These are phyloP conservation scores for Lasiosphaeria hispida DNA, from an alignment of 495 filamentous ascomycete species.

Conservation along the genomic window DNA sequence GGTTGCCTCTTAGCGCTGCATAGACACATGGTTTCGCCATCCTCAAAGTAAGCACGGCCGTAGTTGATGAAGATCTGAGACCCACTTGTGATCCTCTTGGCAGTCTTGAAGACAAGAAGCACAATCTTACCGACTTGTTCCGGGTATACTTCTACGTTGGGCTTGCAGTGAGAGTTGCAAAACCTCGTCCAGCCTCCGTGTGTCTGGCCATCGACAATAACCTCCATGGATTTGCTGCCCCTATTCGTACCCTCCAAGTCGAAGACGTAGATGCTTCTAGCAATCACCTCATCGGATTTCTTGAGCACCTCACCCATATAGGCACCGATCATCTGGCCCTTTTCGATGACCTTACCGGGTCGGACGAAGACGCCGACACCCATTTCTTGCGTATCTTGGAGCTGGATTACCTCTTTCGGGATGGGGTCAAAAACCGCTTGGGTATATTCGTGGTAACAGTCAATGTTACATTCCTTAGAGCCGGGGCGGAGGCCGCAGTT, in stretches of 20 bases:
- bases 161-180: slow-evolving; percentile 23
- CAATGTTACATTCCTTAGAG: too few relatives aligned
- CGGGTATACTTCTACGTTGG: slow-evolving; percentile 8
- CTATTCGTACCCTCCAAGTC: not conserved
- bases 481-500: too few relatives aligned
- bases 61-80: slow-evolving; percentile 25
- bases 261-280: not conserved
- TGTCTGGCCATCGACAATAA: slow-evolving; percentile 9
- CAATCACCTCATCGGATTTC: not conserved
- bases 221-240: not conserved
- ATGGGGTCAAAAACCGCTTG: too few relatives aligned
- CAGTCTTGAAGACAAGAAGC: slow-evolving; percentile 13
- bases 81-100: not conserved
- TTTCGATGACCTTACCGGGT: not conserved
- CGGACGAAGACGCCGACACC: slow-evolving; percentile 1
- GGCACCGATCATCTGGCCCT: not conserved
- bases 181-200: slow-evolving; percentile 32
- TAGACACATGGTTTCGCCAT: too few relatives aligned
- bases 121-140: slow-evolving; percentile 14
- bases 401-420: not conserved
- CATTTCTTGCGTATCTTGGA: not conserved
- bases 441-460: too few relatives aligned
- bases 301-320: not conserved
- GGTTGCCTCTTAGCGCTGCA: too few relatives aligned
- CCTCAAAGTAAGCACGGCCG: slow-evolving; percentile 19